phyloP scores from a whole-genome alignment of 495 filamentous ascomycete genomes.

The Aspergillus egyptiacus region DNA sequence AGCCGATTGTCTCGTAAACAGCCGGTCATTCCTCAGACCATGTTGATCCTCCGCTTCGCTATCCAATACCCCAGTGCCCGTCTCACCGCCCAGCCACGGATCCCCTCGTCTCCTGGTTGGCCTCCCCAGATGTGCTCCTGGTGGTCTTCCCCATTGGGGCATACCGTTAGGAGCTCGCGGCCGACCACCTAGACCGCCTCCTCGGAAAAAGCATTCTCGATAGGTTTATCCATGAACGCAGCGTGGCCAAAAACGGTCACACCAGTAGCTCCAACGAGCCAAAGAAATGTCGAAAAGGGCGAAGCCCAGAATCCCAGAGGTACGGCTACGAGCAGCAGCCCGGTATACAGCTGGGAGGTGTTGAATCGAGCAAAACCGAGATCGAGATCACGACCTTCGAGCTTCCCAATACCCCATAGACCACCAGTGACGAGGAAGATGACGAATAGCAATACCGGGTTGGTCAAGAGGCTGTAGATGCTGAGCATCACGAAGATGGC shows the following conservation, averaged over 20 bases:
- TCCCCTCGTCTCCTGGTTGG: constrained; percentile 52
- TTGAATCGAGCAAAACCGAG: constrained; percentile 75
- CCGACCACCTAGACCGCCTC: constrained; percentile 99
- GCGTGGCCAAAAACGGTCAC: constrained; percentile 93
- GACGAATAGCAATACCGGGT: constrained; percentile 76
- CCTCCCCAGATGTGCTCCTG: constrained; percentile 67
- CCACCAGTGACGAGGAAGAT: constrained; percentile 79
- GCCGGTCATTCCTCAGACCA: constrained; percentile 36
- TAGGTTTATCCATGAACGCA: constrained; percentile 94
- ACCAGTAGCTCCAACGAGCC: constrained; percentile 91
- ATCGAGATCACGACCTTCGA: constrained; percentile 81
- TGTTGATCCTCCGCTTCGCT: constrained; percentile 61
- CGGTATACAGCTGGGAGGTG: constrained; percentile 93
- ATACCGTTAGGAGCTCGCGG: constrained; percentile 95
- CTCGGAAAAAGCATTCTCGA: constrained; percentile 99
- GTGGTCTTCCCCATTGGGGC: constrained; percentile 98
- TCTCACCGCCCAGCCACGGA: constrained; percentile 46
- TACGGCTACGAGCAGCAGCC: constrained; percentile 69
- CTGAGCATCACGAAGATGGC: constrained; percentile 88
- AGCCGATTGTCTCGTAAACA: constrained; percentile 25
- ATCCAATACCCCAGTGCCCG: constrained; percentile 64
- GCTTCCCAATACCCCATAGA: constrained; percentile 83
- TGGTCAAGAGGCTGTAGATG: constrained; percentile 91
- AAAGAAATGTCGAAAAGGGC: constrained; percentile 73
- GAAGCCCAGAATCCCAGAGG: constrained; percentile 79